Conservation (phyloP, 257 asterid species). For the Penstemon davidsonii region DNA sequence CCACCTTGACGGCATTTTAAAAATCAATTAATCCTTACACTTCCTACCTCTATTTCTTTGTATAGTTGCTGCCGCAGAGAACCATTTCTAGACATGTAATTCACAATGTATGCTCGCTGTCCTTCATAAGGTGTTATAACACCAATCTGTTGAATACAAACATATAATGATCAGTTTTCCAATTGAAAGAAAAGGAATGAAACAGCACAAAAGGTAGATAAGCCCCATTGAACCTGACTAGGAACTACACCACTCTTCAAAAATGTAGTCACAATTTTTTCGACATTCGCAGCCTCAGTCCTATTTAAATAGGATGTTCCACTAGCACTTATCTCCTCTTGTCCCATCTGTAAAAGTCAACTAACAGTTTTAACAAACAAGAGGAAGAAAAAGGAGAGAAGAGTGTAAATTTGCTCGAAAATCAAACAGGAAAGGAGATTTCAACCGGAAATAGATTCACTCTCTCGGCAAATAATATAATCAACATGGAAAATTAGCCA, state of each 20-base stretch:
- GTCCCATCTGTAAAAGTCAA: slow-evolving; percentile 78
- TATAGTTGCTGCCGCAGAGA: slow-evolving; percentile 92
- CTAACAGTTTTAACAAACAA: slow-evolving; percentile 19
- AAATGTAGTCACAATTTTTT: slow-evolving; percentile 92
- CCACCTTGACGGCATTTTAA: not conserved
- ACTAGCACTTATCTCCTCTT: slow-evolving; percentile 99
- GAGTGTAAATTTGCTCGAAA: slow-evolving; percentile 23
- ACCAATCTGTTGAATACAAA: slow-evolving; percentile 63
- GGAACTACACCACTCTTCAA: slow-evolving; percentile 98
- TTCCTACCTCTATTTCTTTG: slow-evolving; percentile 93
- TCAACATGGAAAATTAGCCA: not conserved
- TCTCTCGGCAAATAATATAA: not conserved
- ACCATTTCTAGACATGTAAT: slow-evolving; percentile 97
- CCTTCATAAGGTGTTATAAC: slow-evolving; percentile 99
- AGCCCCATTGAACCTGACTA: slow-evolving; percentile 61
- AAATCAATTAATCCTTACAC: not conserved
- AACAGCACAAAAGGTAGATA: slow-evolving; percentile 19
- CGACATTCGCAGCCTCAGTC: slow-evolving; percentile 97
- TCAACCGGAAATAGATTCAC: not conserved
- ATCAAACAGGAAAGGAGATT: slow-evolving; percentile 3
- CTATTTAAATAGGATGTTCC: slow-evolving; percentile 95
- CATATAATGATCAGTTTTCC: slow-evolving; percentile 16
- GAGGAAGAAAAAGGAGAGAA: slow-evolving; percentile 1
- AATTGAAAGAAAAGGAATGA: slow-evolving; percentile 15
- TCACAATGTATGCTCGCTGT: slow-evolving; percentile 95